phyloP scores from a whole-genome alignment of 1,284 basidiomycete species.

The Papiliotrema flavescens region DNA sequence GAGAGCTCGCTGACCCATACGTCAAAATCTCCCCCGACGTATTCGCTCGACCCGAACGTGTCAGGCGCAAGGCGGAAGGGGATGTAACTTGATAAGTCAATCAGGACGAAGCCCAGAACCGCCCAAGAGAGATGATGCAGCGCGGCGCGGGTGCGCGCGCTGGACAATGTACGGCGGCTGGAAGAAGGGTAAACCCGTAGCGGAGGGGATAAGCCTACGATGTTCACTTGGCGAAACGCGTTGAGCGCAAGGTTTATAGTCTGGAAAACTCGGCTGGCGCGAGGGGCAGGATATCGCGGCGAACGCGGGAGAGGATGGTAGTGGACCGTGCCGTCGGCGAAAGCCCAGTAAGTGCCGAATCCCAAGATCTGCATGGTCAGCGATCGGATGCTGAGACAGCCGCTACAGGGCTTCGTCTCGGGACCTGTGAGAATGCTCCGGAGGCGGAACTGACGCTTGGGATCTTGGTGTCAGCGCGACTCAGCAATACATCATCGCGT shows the following conservation, averaged over 20 bases:
- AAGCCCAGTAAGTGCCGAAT: conserved; percentile 2
- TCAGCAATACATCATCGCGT: no score
- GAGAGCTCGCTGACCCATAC: background rate
- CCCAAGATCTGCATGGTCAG: no score
- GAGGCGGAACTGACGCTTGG: no score
- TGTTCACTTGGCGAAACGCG: background rate
- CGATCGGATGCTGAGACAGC: no score
- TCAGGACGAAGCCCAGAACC: background rate
- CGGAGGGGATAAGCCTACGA: background rate
- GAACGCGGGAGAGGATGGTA: conserved; percentile 4
- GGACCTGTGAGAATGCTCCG: no score
- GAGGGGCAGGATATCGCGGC: background rate
- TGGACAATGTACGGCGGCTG: no score
- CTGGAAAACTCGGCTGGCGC: background rate
- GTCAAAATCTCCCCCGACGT: background rate
- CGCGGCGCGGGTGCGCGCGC: background rate
- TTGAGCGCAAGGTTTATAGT: conserved; percentile 1
- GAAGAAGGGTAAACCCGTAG: background rate
- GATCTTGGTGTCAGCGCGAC: no score
- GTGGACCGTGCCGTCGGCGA: background rate
- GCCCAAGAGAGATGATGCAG: background rate
- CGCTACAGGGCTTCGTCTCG: no score
- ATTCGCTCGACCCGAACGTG: background rate
- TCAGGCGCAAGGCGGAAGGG: background rate
- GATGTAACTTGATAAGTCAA: background rate